A percentile compares a stretch with the other conserved stretches of the same genome.
These are phyloP conservation scores for Talaromyces sp. DNA, from an alignment of 2,329 filamentous ascomycete species.

Conservation along the genomic window DNA sequence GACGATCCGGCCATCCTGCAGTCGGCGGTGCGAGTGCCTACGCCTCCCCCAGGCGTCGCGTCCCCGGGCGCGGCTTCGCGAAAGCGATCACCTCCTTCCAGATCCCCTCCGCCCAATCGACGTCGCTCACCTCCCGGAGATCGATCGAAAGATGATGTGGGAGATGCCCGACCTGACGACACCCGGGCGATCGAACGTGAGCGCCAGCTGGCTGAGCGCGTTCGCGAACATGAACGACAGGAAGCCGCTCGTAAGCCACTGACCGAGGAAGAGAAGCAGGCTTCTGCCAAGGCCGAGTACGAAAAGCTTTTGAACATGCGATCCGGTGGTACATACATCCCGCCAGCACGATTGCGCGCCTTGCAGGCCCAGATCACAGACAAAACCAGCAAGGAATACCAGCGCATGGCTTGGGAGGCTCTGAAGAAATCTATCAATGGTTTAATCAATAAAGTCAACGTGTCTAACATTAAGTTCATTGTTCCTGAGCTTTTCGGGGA, in stretches of 20 bases:
- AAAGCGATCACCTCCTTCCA: slow-evolving; percentile 60
- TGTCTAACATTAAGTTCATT: slow-evolving; percentile 96
- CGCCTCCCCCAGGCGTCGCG: slow-evolving; percentile 54
- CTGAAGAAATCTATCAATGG: slow-evolving; percentile 99
- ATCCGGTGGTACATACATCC: slow-evolving; percentile 94
- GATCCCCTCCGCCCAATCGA: slow-evolving; percentile 56
- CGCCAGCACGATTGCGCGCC: slow-evolving; percentile 84
- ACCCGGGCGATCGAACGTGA: slow-evolving; percentile 54
- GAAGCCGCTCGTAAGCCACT: slow-evolving; percentile 55
- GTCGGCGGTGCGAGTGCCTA: slow-evolving; percentile 62
- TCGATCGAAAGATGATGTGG: slow-evolving; percentile 35
- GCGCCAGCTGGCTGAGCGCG: slow-evolving; percentile 55
- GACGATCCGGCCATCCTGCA: slow-evolving; percentile 52
- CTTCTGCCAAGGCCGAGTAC: slow-evolving; percentile 87
- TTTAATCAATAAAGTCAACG: slow-evolving; percentile 98
- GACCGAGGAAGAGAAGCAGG: slow-evolving; percentile 82
- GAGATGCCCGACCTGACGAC: slow-evolving; percentile 54
- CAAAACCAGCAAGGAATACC: slow-evolving; percentile 93
- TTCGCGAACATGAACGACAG: slow-evolving; percentile 55
- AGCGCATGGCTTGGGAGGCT: slow-evolving; percentile 98
- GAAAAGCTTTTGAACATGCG: slow-evolving; percentile 89
- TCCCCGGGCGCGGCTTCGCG: slow-evolving; percentile 54
- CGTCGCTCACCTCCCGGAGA: slow-evolving; percentile 50
- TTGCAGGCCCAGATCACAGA: slow-evolving; percentile 97
- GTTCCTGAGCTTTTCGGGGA: slow-evolving; percentile 94